These are phyloP conservation scores for Boletus eberwhitei DNA, from an alignment of 768 basidiomycete genomes.

Conservation along the genomic window DNA sequence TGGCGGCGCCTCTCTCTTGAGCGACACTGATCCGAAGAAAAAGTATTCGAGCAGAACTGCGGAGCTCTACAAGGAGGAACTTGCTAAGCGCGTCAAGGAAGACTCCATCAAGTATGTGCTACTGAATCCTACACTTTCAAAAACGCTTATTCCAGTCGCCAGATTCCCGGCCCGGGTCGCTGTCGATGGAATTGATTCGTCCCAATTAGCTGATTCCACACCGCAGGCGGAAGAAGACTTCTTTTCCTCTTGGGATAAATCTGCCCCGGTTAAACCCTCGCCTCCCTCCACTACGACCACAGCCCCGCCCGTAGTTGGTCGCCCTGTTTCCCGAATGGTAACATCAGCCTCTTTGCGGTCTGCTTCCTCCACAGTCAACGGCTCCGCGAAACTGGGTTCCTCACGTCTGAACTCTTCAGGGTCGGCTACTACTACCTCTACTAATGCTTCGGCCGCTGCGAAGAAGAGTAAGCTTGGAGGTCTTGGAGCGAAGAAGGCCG, in stretches of 20 bases:
- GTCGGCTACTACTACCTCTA: conserved; percentile 27
- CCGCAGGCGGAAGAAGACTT: conserved; percentile 81
- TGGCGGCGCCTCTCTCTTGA: conserved; percentile 68
- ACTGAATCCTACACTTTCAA: not conserved
- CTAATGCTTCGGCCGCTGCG: conserved; percentile 33
- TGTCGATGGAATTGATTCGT: conserved; percentile 74
- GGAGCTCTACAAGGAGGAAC: conserved; percentile 89
- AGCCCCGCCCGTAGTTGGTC: conserved; percentile 59
- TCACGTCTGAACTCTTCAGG: conserved; percentile 43
- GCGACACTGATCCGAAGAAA: conserved; percentile 76
- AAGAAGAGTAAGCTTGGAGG: conserved; percentile 72
- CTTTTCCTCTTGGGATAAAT: conserved; percentile 96
- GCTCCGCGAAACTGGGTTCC: conserved; percentile 38
- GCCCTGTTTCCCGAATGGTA: conserved; percentile 55
- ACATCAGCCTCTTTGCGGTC: conserved; percentile 63
- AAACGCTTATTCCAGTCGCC: conserved; percentile 1
- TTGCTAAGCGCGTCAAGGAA: conserved; percentile 73
- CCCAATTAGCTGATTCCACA: conserved; percentile 37
- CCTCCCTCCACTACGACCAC: conserved; percentile 49
- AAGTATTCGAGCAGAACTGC: conserved; percentile 85
- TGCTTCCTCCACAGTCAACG: conserved; percentile 28
- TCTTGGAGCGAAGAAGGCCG: conserved; percentile 86
- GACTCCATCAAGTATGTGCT: conserved; percentile 61
- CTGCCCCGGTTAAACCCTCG: conserved; percentile 50
- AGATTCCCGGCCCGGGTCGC: conserved; percentile 77